A percentile compares a stretch with the other conserved stretches of the same genome.
Evolutionary conservation across 805 yeast species (phyloP).

Genomic region (Kurtzmaniella fragi): DNA sequence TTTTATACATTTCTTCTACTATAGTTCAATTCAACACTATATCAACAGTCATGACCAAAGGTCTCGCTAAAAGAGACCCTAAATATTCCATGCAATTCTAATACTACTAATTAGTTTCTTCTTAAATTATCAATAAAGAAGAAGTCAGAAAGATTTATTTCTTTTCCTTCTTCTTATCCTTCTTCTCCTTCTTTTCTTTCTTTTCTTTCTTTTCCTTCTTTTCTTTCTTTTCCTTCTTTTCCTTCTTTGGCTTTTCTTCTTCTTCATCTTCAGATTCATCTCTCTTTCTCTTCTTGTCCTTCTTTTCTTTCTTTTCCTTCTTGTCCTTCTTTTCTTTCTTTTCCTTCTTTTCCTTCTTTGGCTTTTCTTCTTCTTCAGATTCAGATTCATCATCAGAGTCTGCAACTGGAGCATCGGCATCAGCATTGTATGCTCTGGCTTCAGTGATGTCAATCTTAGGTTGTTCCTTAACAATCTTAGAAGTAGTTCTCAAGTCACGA

Average conservation of each 20-base stretch:
- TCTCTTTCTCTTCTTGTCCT: slow-evolving; percentile 17
- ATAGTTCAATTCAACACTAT: too few relatives aligned
- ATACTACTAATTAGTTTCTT: too few relatives aligned
- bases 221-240: slow-evolving; percentile 22
- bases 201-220: slow-evolving; percentile 23
- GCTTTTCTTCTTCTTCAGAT: slow-evolving; percentile 22
- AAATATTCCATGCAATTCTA: too few relatives aligned
- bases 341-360: slow-evolving; percentile 26
- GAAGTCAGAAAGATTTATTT: slow-evolving; percentile 10
- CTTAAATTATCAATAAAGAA: too few relatives aligned
- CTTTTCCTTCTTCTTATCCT: slow-evolving; percentile 24
- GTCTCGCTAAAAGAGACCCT: too few relatives aligned
- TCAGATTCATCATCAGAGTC: slow-evolving; percentile 25
- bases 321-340: slow-evolving; percentile 20
- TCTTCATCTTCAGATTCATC: slow-evolving; percentile 15
- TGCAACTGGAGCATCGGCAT: slow-evolving; percentile 71
- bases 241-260: slow-evolving; percentile 18
- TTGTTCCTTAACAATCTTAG: slow-evolving; percentile 75
- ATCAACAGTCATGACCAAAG: too few relatives aligned
- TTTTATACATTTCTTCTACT: too few relatives aligned
- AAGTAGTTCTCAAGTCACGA: slow-evolving; percentile 87
- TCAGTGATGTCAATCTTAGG: slow-evolving; percentile 84
- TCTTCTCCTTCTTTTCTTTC: slow-evolving; percentile 15
- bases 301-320: slow-evolving; percentile 25
- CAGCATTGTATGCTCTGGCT: slow-evolving; percentile 87